Evolutionary conservation across 1,284 basidiomycete genomes (phyloP), one percentile per base, ranked within the genome.

Genomic region (Moesziomyces antarcticus): DNA sequence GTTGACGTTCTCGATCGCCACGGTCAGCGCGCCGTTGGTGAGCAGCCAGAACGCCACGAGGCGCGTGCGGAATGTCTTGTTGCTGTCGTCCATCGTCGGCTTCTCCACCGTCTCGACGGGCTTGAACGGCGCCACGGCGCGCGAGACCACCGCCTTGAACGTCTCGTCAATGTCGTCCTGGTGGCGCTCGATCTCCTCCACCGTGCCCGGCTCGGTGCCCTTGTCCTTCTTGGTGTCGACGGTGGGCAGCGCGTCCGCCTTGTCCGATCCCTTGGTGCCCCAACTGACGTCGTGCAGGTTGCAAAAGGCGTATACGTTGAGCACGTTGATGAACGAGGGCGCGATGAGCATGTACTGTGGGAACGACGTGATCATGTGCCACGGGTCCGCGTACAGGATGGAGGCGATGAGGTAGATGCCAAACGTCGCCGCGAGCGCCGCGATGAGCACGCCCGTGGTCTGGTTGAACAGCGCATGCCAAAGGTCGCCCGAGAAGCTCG

Each of bases 331-430:
- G 86, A 96, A 95, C 77, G 91, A 93, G 0, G 93, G 93, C 18
- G 94, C 94, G 55, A 97, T 85, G 72, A 91, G 89, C 77, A 79
- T 72, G 84, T 97, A 98, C 85, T 97, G 95, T 75, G 91, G 87
- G 88, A 97, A 95, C 80, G 93, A 94, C n/a, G 93, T 93, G 85
- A 96, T 89, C 91, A 99, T 93, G 84, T 98, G 95, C 95, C 95
- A 97, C 7, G 95, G 95, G 85, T 98, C 95, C 64, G 94, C 93
- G 81, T 95, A 98, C 78, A 97, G 89, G 85, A 95, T 89, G 1
- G 93, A 97, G 1, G 93, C 89, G 27, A 92, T 84, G 65, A 94
- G 87, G 85, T 84, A 84, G 45, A 84, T 71, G 21, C 82, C 82
- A 54, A 81, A 84, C 41, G 80, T 84, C 11, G 82, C 82, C 11